These are phyloP conservation scores for Pestalotiopsis sp. DNA, from an alignment of 2,329 filamentous ascomycete species.

Conservation along the genomic window DNA sequence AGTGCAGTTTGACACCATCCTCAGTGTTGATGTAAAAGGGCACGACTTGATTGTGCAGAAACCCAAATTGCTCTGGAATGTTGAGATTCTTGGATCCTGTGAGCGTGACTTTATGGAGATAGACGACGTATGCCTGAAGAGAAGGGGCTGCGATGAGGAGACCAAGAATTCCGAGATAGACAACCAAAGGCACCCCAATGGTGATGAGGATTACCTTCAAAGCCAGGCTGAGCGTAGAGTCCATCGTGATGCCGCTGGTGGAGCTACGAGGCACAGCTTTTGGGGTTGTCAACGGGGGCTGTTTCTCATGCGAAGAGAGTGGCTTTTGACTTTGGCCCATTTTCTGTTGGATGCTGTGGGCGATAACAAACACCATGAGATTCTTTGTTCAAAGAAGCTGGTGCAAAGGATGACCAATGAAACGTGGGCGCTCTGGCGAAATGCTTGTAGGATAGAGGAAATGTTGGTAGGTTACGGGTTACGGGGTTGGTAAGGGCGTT, in stretches of 20 bases:
- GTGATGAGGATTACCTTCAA: background rate
- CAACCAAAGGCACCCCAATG: background rate
- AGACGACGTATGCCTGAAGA: constrained; percentile 58
- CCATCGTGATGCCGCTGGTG: background rate
- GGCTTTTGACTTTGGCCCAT: background rate
- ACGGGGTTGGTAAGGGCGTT: too few relatives aligned
- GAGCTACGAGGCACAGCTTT: background rate
- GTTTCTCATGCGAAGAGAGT: background rate
- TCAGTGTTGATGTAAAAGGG: constrained; percentile 69
- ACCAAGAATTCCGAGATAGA: constrained; percentile 10
- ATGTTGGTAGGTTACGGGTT: too few relatives aligned
- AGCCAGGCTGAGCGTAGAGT: background rate
- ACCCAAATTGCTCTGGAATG: constrained; percentile 70
- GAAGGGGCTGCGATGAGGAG: constrained; percentile 27
- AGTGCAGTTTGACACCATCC: constrained; percentile 70
- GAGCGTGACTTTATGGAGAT: constrained; percentile 55
- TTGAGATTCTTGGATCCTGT: constrained; percentile 65
- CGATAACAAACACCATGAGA: too few relatives aligned
- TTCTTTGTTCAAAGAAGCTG: too few relatives aligned
- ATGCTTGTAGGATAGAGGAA: too few relatives aligned
- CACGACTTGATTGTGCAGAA: constrained; percentile 72
- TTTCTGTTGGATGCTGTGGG: background rate
- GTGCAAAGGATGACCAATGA: too few relatives aligned
- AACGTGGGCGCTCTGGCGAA: too few relatives aligned
- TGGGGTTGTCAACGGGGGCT: background rate